phyloP scores from a whole-genome alignment of 2,329 filamentous ascomycete genomes.

The Endoconidiophora laricicola region DNA sequence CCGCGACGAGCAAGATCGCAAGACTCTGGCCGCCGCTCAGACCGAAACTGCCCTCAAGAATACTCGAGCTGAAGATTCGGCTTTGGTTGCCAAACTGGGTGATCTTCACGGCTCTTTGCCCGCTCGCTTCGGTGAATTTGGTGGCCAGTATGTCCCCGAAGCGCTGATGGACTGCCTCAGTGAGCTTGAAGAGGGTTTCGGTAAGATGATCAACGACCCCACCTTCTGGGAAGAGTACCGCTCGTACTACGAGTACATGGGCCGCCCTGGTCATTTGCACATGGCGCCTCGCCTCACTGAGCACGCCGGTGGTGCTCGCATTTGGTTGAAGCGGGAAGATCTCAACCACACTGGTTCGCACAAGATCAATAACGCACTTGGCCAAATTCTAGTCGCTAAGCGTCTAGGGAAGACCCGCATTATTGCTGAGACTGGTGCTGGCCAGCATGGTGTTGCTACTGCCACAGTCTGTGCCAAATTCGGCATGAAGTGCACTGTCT shows the following conservation, averaged over 20 bases:
- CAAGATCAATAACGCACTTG: slow-evolving; percentile 98
- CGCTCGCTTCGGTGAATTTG: slow-evolving; percentile 84
- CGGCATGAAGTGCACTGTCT: slow-evolving; percentile 93
- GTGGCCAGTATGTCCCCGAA: slow-evolving; percentile 93
- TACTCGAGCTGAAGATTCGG: slow-evolving; percentile 31
- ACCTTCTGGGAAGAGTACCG: slow-evolving; percentile 95
- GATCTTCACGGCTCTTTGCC: slow-evolving; percentile 68
- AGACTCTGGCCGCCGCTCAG: slow-evolving; percentile 29
- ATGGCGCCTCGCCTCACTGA: slow-evolving; percentile 76
- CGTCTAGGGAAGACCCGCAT: slow-evolving; percentile 89
- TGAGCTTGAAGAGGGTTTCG: slow-evolving; percentile 82
- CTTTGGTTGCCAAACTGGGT: slow-evolving; percentile 69
- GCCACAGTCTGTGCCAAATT: slow-evolving; percentile 97
- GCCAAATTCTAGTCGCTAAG: slow-evolving; percentile 74
- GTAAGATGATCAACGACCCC: slow-evolving; percentile 69
- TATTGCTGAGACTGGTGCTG: slow-evolving; percentile 93
- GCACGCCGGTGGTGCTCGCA: slow-evolving; percentile 78
- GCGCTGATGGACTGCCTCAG: slow-evolving; percentile 93
- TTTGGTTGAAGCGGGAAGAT: slow-evolving; percentile 96
- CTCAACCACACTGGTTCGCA: slow-evolving; percentile 95
- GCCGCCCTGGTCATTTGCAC: slow-evolving; percentile 81
- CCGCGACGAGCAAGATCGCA: slow-evolving; percentile 21
- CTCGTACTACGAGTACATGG: slow-evolving; percentile 95
- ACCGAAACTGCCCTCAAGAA: slow-evolving; percentile 46
- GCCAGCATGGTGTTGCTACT: slow-evolving; percentile 94